These are phyloP conservation scores for Leishmania aethiopica DNA, from an alignment of 208 protist genomes.

Conservation along the genomic window DNA sequence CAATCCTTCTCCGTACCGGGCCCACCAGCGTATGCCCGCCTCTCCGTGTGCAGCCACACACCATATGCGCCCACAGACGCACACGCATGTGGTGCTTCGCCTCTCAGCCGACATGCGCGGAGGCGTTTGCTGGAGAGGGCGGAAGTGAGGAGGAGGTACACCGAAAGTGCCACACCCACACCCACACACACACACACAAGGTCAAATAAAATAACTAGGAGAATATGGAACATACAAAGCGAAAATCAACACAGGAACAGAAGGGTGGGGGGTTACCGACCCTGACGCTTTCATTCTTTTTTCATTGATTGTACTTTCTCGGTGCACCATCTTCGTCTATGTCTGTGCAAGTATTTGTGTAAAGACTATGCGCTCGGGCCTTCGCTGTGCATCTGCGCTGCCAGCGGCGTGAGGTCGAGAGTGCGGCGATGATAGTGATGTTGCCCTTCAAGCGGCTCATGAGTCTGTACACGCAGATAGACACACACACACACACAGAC, in stretches of 20 bases:
- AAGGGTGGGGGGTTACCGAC: not conserved
- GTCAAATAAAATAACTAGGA: not conserved
- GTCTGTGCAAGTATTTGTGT: not conserved
- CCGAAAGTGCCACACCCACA: not conserved
- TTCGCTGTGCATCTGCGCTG: not conserved
- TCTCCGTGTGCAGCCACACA: not conserved
- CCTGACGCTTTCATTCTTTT: not conserved
- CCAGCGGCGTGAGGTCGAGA: not conserved
- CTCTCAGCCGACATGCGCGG: too few species aligned
- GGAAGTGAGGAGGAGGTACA: not conserved
- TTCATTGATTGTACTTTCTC: not conserved
- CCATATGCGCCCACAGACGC: not conserved
- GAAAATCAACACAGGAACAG: not conserved
- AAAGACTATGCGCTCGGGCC: not conserved
- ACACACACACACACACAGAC: not conserved
- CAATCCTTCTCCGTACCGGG: not conserved
- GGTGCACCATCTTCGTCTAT: not conserved
- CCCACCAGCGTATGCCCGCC: not conserved
- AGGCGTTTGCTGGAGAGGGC: not conserved
- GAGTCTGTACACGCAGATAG: not conserved
- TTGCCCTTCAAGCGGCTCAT: not conserved
- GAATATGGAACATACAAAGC: not conserved
- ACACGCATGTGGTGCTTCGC: not conserved
- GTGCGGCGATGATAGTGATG: not conserved
- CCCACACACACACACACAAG: not conserved